phyloP scores from a whole-genome alignment of 176 grass and related monocot species.

The Stipa capillata region DNA sequence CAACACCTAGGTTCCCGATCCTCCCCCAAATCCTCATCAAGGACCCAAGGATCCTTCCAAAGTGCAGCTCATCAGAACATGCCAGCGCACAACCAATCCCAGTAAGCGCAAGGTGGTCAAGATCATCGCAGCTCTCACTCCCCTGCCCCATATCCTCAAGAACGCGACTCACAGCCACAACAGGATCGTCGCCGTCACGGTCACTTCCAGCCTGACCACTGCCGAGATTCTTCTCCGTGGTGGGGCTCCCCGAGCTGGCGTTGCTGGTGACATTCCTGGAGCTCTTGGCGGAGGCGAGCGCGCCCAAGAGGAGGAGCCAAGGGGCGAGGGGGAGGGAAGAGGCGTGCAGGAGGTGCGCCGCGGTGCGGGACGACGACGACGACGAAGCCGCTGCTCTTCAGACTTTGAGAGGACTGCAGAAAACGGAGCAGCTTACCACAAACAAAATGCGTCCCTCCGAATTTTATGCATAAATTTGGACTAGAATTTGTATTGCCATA shows the following conservation, averaged over 20 bases:
- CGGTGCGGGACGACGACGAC: no score
- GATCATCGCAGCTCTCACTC: not conserved
- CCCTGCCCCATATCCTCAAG: slow-evolving; percentile 16
- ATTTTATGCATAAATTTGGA: no score
- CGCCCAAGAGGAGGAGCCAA: slow-evolving; percentile 37
- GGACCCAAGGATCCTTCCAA: slow-evolving; percentile 19
- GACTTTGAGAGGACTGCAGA: not conserved
- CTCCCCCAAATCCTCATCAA: slow-evolving; percentile 45
- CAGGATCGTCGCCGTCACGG: not conserved
- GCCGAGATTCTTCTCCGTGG: not conserved
- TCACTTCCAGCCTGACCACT: no score
- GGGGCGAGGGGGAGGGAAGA: slow-evolving; percentile 7
- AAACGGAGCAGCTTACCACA: not conserved
- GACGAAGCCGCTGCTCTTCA: no score
- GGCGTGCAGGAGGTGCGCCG: slow-evolving; percentile 17
- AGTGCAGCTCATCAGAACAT: slow-evolving; percentile 15
- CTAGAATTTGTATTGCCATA: no score
- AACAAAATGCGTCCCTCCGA: no score
- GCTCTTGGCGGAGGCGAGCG: slow-evolving; percentile 21
- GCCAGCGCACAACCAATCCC: slow-evolving; percentile 60
- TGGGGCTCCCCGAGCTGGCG: not conserved
- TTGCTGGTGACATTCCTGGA: not conserved
- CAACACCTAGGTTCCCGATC: slow-evolving; percentile 1
- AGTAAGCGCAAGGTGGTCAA: slow-evolving; percentile 34
- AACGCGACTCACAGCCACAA: not conserved